Percentiles rank a stretch among this genome's conserved stretches.
These are phyloP conservation scores for Lodderomyces orthopsilosis DNA, from an alignment of 1,139 yeast genomes.

Conservation along the genomic window DNA sequence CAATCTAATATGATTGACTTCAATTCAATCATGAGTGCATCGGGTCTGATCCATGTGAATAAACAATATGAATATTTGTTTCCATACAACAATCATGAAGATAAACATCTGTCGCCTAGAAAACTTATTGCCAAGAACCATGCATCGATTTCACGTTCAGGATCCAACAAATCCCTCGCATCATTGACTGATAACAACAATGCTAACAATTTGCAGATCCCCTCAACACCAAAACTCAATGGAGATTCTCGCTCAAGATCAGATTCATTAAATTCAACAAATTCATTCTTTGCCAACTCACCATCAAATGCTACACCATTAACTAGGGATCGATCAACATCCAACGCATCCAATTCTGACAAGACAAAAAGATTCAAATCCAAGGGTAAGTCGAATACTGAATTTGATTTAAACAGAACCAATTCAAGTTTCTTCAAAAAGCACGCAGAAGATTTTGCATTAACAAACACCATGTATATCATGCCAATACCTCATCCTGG, in stretches of 20 bases:
- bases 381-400: conserved; percentile 7
- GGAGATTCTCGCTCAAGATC: conserved; percentile 20
- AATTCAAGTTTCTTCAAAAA: conserved; percentile 23
- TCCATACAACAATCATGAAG: conserved; percentile 11
- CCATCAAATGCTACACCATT: conserved; percentile 14
- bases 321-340: conserved; percentile 12
- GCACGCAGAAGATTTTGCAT: conserved; percentile 29
- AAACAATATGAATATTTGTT: conserved; percentile 35
- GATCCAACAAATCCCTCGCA: conserved; percentile 16
- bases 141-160: conserved; percentile 10
- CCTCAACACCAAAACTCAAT: conserved; percentile 8
- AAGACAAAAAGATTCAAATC: conserved; percentile 5
- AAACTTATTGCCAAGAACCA: conserved; percentile 13
- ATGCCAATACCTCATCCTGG: conserved; percentile 58
- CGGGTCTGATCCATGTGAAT: conserved; percentile 50
- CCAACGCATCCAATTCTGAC: conserved; percentile 10
- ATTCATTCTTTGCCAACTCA: conserved; percentile 28
- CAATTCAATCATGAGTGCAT: conserved; percentile 51
- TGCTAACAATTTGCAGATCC: neutral
- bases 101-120: conserved; percentile 9
- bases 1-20: conserved; percentile 50
- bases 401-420: conserved; percentile 13
- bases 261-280: conserved; percentile 22
- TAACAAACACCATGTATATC: conserved; percentile 40
- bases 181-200: conserved; percentile 14